Base-by-base conservation (phyloP, 2,329 filamentous ascomycete genomes). In the Ophiostoma populinum region DNA sequence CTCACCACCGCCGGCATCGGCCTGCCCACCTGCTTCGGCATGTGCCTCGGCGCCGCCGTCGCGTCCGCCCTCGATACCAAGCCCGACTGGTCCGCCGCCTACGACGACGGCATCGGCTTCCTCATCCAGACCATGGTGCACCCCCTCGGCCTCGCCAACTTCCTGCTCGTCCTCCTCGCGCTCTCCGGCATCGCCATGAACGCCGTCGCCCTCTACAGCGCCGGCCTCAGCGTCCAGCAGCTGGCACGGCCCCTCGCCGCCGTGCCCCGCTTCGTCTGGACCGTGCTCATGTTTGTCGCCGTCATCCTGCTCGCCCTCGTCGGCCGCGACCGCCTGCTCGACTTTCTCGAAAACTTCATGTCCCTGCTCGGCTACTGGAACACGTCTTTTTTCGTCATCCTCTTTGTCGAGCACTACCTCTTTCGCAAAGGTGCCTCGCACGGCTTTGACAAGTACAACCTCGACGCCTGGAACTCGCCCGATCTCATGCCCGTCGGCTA, bases 41-140 rank as follows among this genome's bases (percentile, higher is more conserved):
- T 78, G 70, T 61, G 59, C 2, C 62, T 77, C 0, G 73, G 73
- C 7, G 67, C 72, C 8, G 71, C 71, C 9, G 70, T 78, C 32
- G 70, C 63, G 13, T 70, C 69, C 4, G 68, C 70, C 17, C 59
- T 71, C 2, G 55, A 64, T 20, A 67, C 62, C 43, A 58, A 67
- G 5, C 58, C 64, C 0, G 52, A 52, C 4, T 75, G 70, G 70
- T 44, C 56, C n/a, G 57, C 53, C 3, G 67, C 59, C 3, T 73
- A 74, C 46, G 55, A 63, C 3, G 44, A 52, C 29, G 67, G 63
- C 25, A 63, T 70, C 1, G 70, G 70, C 19, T 71, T 71, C 29
- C 63, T 73, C 4, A 55, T 77, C 10, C 63, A 62, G 7, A 68
- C 64, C 25, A 75, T 76, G 66, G 56, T 75, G 1, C 52, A 57